Conservation (phyloP, 2,329 filamentous ascomycete species). For the Alternaria sp. region DNA sequence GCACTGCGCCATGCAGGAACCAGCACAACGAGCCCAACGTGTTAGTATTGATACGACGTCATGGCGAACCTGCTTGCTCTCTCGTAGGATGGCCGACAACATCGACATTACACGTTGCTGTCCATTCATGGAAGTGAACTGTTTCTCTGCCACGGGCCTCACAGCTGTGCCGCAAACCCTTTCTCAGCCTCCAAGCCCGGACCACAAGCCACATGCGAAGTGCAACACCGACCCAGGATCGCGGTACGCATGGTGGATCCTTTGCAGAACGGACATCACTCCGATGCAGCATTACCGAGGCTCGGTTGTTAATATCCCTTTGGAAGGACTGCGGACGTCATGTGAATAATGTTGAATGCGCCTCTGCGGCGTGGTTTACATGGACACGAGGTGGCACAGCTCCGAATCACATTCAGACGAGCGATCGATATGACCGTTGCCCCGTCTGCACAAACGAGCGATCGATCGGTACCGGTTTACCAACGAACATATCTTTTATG, state of each 20-base stretch:
- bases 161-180: background rate
- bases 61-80: background rate
- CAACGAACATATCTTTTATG: background rate
- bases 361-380: slow-evolving; percentile 5
- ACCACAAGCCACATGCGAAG: slow-evolving; percentile 5
- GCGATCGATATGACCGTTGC: background rate
- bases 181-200: background rate
- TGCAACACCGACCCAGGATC: slow-evolving; percentile 13
- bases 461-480: background rate
- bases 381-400: slow-evolving; percentile 1
- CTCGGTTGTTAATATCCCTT: slow-evolving; percentile 7
- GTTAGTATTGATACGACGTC: background rate
- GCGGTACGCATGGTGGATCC: slow-evolving; percentile 17
- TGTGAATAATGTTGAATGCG: slow-evolving; percentile 11
- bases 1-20: background rate
- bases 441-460: background rate
- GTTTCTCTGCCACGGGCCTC: background rate
- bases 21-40: background rate
- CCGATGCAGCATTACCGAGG: slow-evolving; percentile 25
- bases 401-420: background rate
- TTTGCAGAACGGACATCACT: slow-evolving; percentile 14
- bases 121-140: background rate
- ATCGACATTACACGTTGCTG: background rate
- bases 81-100: background rate
- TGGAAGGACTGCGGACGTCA: slow-evolving; percentile 10